Conservation (phyloP, 352 stramenopile genomes). For the Phytophthora melonis region DNA sequence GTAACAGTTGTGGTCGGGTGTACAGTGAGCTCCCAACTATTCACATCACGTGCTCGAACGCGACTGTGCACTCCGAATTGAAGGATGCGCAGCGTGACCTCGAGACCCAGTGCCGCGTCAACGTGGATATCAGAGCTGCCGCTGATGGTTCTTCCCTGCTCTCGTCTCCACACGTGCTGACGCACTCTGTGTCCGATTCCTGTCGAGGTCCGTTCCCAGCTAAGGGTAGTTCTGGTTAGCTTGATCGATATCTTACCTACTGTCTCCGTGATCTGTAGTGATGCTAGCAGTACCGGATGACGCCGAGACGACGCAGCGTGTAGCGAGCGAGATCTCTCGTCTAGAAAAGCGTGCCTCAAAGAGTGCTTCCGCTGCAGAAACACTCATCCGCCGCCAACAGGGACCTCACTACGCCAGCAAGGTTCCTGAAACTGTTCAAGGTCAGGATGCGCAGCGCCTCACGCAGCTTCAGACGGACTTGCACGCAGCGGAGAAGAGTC, state of each 20-base stretch:
- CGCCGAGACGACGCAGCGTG: conserved; percentile 69
- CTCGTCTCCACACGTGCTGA: conserved; percentile 45
- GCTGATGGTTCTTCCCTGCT: conserved; percentile 3
- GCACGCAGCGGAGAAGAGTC: conserved; percentile 58
- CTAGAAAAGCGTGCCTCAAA: conserved; percentile 76
- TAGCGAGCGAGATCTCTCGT: conserved; percentile 67
- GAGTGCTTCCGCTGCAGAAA: conserved; percentile 54
- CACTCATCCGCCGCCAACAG: conserved; percentile 50
- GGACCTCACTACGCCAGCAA: conserved; percentile 66
- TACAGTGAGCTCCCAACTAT: conserved; percentile 38
- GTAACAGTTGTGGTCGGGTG: background rate
- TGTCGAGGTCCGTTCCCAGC: conserved; percentile 51
- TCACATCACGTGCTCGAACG: conserved; percentile 47
- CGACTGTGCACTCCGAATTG: conserved; percentile 40
- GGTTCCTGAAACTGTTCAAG: conserved; percentile 71
- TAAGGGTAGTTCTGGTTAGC: background rate
- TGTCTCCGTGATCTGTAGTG: conserved; percentile 42
- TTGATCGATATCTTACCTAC: background rate
- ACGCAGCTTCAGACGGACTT: conserved; percentile 66
- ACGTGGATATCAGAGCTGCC: conserved; percentile 32
- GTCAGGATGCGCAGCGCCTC: conserved; percentile 68
- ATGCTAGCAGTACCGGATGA: conserved; percentile 70
- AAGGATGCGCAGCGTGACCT: conserved; percentile 51
- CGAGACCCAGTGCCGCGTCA: conserved; percentile 55
- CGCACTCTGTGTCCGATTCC: conserved; percentile 62